Percentiles rank a stretch among this genome's conserved stretches.
These are phyloP conservation scores for Halophytophthora batemanensis DNA, from an alignment of 352 stramenopile genomes.

Conservation along the genomic window DNA sequence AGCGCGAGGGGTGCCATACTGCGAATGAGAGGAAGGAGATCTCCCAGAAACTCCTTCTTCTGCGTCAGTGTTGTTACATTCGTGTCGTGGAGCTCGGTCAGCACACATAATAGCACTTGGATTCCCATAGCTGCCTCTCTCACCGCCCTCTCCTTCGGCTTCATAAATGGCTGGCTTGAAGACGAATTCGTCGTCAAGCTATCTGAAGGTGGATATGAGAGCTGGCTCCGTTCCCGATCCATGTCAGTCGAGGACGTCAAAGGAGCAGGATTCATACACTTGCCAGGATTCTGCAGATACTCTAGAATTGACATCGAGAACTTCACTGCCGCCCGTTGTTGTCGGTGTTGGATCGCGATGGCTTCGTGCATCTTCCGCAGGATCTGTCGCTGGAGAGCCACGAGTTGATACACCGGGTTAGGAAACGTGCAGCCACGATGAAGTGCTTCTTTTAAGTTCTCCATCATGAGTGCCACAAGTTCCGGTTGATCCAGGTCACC, in stretches of 20 bases:
- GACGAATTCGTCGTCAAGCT: background rate
- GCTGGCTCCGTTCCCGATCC: too few species aligned
- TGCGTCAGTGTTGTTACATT: conserved; percentile 14
- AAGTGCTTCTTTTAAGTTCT: conserved; percentile 48
- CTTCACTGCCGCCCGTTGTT: conserved; percentile 25
- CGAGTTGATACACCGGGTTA: conserved; percentile 55
- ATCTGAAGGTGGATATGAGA: background rate
- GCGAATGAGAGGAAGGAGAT: conserved; percentile 41
- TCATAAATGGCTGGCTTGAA: conserved; percentile 1
- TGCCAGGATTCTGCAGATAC: conserved; percentile 6
- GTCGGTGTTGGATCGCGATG: conserved; percentile 39
- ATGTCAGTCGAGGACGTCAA: background rate
- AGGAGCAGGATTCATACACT: background rate
- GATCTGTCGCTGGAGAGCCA: conserved; percentile 51
- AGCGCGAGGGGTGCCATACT: conserved; percentile 40
- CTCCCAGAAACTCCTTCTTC: conserved; percentile 40
- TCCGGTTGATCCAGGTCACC: conserved; percentile 42
- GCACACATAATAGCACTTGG: conserved; percentile 35
- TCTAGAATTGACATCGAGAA: conserved; percentile 13
- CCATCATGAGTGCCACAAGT: conserved; percentile 38
- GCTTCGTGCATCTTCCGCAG: conserved; percentile 59
- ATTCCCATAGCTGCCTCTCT: conserved; percentile 45
- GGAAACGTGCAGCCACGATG: conserved; percentile 34
- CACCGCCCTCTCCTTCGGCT: conserved; percentile 26
- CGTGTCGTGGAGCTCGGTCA: conserved; percentile 30